Base-by-base conservation (phyloP, 108 stramenopile species). In the Fistulifera solaris region DNA sequence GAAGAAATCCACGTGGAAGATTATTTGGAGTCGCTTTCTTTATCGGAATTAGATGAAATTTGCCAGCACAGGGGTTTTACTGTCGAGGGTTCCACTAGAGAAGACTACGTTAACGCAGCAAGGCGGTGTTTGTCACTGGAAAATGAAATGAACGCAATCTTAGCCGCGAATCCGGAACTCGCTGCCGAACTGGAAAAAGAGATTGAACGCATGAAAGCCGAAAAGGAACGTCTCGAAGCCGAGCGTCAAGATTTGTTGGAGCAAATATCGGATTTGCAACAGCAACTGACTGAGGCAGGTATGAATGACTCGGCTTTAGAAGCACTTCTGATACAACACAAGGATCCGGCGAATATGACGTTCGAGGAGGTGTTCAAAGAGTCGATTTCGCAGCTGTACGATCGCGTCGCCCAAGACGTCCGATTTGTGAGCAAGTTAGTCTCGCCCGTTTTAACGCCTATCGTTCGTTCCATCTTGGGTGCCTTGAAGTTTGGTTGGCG, bases 51-150 rank as follows among this genome's bases (percentile, higher is more conserved):
- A 17, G 82, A 79, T 67, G 59, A 66, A 18, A 77, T 89, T 27
- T 93, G 91, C 49, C 56, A 65, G 10, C 65, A 72, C 14, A 74
- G 91, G 16, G 91, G 91, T 1, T 93, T 93, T 59, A 81, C 85
- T 54, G 47, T 39, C 67, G 73, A 44, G 50, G 67, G 65, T 22
- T 50, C 62, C n/a, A 51, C 51, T 13, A 68, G 74, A 23, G 61
- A 82, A 39, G 78, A 93, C 50, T 87, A 83, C 48, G 70, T 93
- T 10, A 79, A 89, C 52, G 91, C 87, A 16, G 91, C 91, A 40
- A 62, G 51, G 27, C 77, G 82, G 58, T 93, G 91, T 65, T 60
- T 93, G 25, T 70, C 63, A 22, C 66, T 92, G 13, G 90, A 92
- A 62, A 49, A 62, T 28, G 86, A 93, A 67, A 70, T 89, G 88